A percentile compares a stretch with the other conserved stretches of the same genome.
Evolutionary conservation across 331 rosid genomes (phyloP).

Genomic region (Acacia concinna): DNA sequence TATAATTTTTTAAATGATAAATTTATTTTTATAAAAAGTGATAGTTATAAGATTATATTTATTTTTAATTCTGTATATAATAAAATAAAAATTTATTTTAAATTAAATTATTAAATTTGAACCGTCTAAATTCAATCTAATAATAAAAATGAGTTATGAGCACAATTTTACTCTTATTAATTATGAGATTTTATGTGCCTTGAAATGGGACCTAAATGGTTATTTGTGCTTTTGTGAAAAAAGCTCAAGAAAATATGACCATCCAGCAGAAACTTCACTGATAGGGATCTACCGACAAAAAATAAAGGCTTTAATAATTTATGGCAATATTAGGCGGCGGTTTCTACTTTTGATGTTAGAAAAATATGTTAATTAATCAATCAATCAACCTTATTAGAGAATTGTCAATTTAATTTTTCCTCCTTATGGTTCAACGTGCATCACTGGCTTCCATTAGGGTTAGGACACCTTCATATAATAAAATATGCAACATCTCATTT

Average conservation of each 20-base stretch:
- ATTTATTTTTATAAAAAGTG: no score
- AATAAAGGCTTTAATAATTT: conserved; percentile 32
- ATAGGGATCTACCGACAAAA: conserved; percentile 23
- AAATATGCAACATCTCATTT: conserved; percentile 12
- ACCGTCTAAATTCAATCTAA: no score
- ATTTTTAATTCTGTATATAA: no score
- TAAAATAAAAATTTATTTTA: no score
- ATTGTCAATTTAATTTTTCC: conserved; percentile 14
- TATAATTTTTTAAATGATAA: no score
- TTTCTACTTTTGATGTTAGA: conserved; percentile 28
- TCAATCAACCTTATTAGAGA: neutral
- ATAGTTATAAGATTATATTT: no score
- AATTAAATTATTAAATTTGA: no score
- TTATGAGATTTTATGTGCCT: no score
- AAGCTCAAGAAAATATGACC: conserved; percentile 32
- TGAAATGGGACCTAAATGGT: neutral
- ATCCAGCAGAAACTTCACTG: conserved; percentile 22
- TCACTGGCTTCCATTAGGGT: conserved; percentile 35
- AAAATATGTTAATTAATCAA: neutral
- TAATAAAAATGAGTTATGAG: no score
- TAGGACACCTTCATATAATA: neutral
- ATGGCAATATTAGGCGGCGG: conserved; percentile 31
- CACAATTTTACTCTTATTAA: no score
- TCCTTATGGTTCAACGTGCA: conserved; percentile 10
- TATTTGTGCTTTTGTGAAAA: conserved; percentile 26